Conservation (phyloP, 768 basidiomycete genomes). For the Lactifluus piperatus region DNA sequence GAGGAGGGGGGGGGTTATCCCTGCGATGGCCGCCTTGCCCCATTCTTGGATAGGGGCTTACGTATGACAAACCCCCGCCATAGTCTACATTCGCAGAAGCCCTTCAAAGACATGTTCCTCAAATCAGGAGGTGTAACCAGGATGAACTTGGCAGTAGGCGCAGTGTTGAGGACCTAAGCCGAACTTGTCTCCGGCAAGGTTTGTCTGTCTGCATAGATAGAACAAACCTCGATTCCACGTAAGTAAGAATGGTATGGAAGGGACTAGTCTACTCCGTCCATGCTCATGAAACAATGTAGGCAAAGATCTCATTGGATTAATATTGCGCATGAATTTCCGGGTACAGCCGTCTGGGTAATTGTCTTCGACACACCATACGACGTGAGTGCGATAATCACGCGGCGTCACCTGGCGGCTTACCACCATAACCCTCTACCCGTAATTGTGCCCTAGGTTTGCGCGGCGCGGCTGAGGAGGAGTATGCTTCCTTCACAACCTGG, state of each 20-base stretch:
- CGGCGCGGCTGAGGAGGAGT: neutral
- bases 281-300: conserved; percentile 28
- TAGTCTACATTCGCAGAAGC: conserved; percentile 56
- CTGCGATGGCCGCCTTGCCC: no score
- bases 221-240: conserved; percentile 66
- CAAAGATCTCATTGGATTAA: conserved; percentile 68
- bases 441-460: neutral
- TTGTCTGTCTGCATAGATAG: conserved; percentile 72
- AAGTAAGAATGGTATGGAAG: conserved; percentile 12
- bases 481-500: neutral
- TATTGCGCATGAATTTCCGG: conserved; percentile 60
- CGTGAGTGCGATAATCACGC: conserved; percentile 31
- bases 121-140: conserved; percentile 66
- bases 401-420: neutral
- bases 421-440: neutral
- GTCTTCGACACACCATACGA: conserved; percentile 72
- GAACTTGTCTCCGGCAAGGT: conserved; percentile 44
- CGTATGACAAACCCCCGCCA: conserved; percentile 35
- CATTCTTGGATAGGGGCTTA: neutral
- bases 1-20: no score
- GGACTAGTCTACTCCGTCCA: neutral
- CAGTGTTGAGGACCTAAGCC: conserved; percentile 52
- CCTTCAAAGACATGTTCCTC: conserved; percentile 50
- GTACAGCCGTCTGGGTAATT: conserved; percentile 59
- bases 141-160: conserved; percentile 67